phyloP scores from a whole-genome alignment of 495 filamentous ascomycete genomes.

The Talaromyces adpressus region DNA sequence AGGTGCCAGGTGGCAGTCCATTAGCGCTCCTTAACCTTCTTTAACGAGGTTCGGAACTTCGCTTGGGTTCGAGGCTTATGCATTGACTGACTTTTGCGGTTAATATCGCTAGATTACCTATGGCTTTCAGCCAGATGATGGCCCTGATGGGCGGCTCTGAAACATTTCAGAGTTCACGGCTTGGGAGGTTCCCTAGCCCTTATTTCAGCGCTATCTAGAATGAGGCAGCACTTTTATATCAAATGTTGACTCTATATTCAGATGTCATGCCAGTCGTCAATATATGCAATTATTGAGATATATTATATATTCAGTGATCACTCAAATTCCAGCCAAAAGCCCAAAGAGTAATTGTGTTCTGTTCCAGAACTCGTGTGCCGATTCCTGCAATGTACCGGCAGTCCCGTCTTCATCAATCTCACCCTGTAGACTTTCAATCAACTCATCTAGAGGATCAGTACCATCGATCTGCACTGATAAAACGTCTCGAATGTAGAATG shows the following conservation, averaged over 20 bases:
- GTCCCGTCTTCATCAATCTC: conserved; percentile 37
- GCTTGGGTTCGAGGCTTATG: too few species aligned
- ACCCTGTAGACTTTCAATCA: conserved; percentile 38
- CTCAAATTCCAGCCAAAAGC: conserved; percentile 25
- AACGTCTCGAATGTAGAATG: conserved; percentile 54
- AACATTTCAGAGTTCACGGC: too few species aligned
- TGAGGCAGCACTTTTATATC: neutral
- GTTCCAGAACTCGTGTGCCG: conserved; percentile 70
- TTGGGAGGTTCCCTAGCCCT: too few species aligned
- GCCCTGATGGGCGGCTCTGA: too few species aligned
- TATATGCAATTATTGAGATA: neutral
- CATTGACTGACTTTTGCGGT: too few species aligned
- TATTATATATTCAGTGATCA: neutral
- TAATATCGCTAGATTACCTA: too few species aligned
- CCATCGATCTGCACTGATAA: conserved; percentile 19
- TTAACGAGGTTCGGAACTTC: too few species aligned
- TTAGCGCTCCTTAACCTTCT: too few species aligned
- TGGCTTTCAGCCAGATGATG: too few species aligned
- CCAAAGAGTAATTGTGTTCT: conserved; percentile 71
- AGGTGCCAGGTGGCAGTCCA: too few species aligned
- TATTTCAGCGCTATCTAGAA: neutral
- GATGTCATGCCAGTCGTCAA: neutral
- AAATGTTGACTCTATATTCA: too few species aligned
- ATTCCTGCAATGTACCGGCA: conserved; percentile 44
- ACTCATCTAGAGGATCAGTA: conserved; percentile 33